Evolutionary conservation across 2,329 filamentous ascomycete genomes (phyloP).

Genomic region (Penicillium sp.): DNA sequence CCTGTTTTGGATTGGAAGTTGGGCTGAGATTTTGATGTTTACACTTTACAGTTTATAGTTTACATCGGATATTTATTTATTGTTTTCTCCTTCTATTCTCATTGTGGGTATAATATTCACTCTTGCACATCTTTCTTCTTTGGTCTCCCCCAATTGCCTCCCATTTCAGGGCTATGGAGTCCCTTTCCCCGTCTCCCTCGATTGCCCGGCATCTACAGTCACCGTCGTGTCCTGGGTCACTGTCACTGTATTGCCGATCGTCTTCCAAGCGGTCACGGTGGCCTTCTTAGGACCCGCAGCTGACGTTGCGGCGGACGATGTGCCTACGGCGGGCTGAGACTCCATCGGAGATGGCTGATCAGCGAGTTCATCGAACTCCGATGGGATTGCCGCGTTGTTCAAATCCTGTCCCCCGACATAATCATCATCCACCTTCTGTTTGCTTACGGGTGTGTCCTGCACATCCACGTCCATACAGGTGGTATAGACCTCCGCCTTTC

Average conservation of each 20-base stretch:
- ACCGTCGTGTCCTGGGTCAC: slow-evolving; percentile 27
- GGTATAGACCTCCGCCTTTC: slow-evolving; percentile 53
- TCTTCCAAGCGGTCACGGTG: slow-evolving; percentile 33
- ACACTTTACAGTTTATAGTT: neutral
- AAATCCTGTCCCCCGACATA: slow-evolving; percentile 41
- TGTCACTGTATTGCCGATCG: slow-evolving; percentile 26
- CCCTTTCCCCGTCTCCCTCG: too few relatives aligned
- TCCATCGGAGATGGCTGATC: slow-evolving; percentile 1
- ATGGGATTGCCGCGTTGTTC: slow-evolving; percentile 44
- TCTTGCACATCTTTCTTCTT: too few relatives aligned
- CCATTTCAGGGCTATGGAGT: neutral
- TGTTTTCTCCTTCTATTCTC: neutral
- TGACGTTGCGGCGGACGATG: neutral
- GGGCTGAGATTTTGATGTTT: neutral
- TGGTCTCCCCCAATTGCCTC: too few relatives aligned
- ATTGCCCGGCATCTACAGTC: slow-evolving; percentile 13
- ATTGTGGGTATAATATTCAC: too few relatives aligned
- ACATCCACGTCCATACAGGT: slow-evolving; percentile 56
- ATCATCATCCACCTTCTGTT: slow-evolving; percentile 15
- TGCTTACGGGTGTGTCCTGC: slow-evolving; percentile 25
- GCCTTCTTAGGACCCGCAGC: slow-evolving; percentile 8
- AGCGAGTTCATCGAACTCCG: slow-evolving; percentile 40
- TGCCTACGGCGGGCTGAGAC: slow-evolving; percentile 10
- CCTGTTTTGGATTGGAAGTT: too few relatives aligned
- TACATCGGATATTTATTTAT: neutral